Evolutionary conservation across 2,329 filamentous ascomycete genomes (phyloP).

Genomic region (Colletotrichum paranaense): DNA sequence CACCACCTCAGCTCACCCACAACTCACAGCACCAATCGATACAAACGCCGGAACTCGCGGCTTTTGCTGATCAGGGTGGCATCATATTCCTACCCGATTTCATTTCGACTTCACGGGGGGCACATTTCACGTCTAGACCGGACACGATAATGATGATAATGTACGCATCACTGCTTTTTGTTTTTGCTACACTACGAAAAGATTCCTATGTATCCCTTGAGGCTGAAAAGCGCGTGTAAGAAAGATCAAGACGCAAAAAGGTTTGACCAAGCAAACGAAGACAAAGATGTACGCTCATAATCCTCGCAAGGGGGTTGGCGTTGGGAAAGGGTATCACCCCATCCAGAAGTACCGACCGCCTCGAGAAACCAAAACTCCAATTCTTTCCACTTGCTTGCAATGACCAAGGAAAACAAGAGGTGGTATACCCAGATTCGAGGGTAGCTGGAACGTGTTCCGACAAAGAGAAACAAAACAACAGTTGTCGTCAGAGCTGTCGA

Average conservation of each 20-base stretch:
- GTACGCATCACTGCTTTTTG: neutral
- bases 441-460: neutral
- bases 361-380: neutral
- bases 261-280: neutral
- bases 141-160: neutral
- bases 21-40: too few relatives aligned
- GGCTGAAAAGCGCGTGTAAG: neutral
- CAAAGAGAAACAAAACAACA: neutral
- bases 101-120: neutral
- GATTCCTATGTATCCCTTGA: neutral
- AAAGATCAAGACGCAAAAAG: neutral
- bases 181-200: neutral
- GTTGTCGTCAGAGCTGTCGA: neutral
- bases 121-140: neutral
- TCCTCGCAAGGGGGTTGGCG: neutral
- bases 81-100: neutral
- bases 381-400: neutral
- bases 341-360: neutral
- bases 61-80: neutral
- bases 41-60: neutral
- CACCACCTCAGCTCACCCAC: too few relatives aligned
- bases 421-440: neutral
- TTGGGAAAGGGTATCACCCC: neutral
- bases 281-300: neutral
- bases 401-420: slow-evolving; percentile 2